Percentiles rank a stretch among this genome's conserved stretches.
These are phyloP conservation scores for Cyclospora cayetanensis DNA, from an alignment of 169 alveolate genomes.

Conservation along the genomic window DNA sequence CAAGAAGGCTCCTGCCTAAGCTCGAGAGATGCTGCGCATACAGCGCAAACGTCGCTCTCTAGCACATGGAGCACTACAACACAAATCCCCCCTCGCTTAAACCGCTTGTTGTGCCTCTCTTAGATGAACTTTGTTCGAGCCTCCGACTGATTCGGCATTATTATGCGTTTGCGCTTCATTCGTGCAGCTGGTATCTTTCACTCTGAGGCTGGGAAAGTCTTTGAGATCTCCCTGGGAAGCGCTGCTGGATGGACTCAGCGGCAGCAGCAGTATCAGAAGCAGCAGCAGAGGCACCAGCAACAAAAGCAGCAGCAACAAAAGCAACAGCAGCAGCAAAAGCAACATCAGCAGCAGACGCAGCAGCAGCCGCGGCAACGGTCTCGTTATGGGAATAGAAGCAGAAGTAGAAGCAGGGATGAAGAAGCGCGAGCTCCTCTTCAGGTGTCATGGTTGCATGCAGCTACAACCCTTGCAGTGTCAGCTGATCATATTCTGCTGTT, in stretches of 20 bases:
- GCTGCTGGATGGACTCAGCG: conserved; percentile 17
- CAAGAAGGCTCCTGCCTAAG: no score
- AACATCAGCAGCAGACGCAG: conserved; percentile 8
- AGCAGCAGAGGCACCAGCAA: background rate
- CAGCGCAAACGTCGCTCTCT: no score
- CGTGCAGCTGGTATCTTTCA: conserved; percentile 18
- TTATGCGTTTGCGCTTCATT: no score
- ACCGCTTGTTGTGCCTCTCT: no score
- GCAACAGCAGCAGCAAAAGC: background rate
- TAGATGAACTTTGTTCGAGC: no score
- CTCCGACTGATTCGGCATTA: no score
- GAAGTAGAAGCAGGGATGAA: background rate
- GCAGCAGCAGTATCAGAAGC: conserved; percentile 35
- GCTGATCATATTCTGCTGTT: conserved; percentile 1
- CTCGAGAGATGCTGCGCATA: no score
- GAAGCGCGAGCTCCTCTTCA: background rate
- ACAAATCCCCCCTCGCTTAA: no score
- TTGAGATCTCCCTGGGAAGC: background rate
- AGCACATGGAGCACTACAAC: no score
- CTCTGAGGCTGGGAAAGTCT: background rate
- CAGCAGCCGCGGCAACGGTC: no score
- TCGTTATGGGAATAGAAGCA: no score
- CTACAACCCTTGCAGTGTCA: conserved; percentile 9
- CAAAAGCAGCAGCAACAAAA: background rate
- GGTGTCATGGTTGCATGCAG: conserved; percentile 37